Conservation (phyloP, 2,329 filamentous ascomycete genomes). For the Dothidotthia symphoricarpi region DNA sequence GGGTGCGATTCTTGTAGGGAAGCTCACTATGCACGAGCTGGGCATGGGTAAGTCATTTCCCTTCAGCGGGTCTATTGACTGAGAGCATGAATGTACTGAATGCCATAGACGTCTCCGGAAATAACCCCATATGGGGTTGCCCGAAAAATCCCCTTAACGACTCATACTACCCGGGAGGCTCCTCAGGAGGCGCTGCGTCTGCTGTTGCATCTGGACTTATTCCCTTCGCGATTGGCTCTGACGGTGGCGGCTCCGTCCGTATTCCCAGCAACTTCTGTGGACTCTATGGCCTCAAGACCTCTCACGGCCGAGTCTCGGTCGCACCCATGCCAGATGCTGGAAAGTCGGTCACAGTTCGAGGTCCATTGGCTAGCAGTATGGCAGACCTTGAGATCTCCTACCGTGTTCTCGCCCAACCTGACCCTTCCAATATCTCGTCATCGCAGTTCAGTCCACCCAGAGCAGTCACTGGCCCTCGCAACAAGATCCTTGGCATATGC, state of each 20-base stretch:
- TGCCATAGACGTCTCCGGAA: conserved; percentile 74
- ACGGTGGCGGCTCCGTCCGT: conserved; percentile 73
- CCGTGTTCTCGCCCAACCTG: conserved; percentile 71
- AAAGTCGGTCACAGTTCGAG: conserved; percentile 64
- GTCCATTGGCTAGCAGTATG: conserved; percentile 73
- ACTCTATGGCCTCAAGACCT: conserved; percentile 77
- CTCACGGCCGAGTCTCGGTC: conserved; percentile 65
- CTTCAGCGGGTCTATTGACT: too few relatives aligned
- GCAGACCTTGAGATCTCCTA: conserved; percentile 81
- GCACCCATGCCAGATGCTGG: conserved; percentile 60
- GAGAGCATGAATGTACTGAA: background rate
- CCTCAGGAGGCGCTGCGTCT: conserved; percentile 74
- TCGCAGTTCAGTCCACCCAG: conserved; percentile 59
- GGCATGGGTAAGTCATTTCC: conserved; percentile 57
- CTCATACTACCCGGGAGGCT: conserved; percentile 76
- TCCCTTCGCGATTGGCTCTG: conserved; percentile 68
- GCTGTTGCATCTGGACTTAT: conserved; percentile 68
- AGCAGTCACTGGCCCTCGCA: conserved; percentile 45
- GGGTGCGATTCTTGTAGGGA: conserved; percentile 73
- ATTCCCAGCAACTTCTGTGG: conserved; percentile 76
- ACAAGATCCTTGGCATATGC: conserved; percentile 68
- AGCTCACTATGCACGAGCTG: conserved; percentile 77
- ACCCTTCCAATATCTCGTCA: conserved; percentile 62
- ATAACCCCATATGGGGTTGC: conserved; percentile 73
- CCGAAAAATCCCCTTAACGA: conserved; percentile 76